Conservation (phyloP, 768 basidiomycete species). For the Naganishia vishniacii region DNA sequence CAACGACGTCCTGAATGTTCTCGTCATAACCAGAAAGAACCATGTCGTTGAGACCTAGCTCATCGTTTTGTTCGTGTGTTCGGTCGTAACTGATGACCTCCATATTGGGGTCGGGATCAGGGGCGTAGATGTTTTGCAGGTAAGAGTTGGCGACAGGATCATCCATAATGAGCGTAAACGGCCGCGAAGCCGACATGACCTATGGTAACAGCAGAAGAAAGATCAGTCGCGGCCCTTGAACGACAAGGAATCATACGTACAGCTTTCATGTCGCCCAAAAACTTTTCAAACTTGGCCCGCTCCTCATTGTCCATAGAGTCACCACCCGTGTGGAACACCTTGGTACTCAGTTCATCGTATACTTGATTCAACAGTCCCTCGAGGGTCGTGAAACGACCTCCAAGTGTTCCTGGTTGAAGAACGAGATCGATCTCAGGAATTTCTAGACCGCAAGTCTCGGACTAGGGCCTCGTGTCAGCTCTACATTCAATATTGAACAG, state of each 20-base stretch:
- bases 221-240: background rate
- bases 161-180: conserved; percentile 89
- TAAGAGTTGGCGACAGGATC: conserved; percentile 95
- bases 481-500: too few relatives aligned
- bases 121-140: conserved; percentile 93
- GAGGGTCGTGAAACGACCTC: conserved; percentile 93
- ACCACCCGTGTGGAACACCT: conserved; percentile 73
- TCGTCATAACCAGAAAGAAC: conserved; percentile 46
- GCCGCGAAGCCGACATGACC: conserved; percentile 70
- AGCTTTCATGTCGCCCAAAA: conserved; percentile 56
- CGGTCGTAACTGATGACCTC: conserved; percentile 73
- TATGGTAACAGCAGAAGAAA: conserved; percentile 37
- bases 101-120: conserved; percentile 95
- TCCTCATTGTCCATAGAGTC: conserved; percentile 53
- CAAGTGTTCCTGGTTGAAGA: conserved; percentile 85
- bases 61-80: conserved; percentile 85
- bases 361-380: conserved; percentile 92
- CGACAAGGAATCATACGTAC: background rate
- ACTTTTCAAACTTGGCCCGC: conserved; percentile 60
- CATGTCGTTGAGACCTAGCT: conserved; percentile 64
- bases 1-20: conserved; percentile 16
- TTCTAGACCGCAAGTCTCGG: conserved; percentile 79
- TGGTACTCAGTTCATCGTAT: conserved; percentile 87
- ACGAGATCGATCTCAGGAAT: conserved; percentile 94
- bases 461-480: too few relatives aligned